Evolutionary conservation across 2,329 filamentous ascomycete species (phyloP), one percentile per base, ranked within the genome.

Genomic region (Salinomyces thailandicus): DNA sequence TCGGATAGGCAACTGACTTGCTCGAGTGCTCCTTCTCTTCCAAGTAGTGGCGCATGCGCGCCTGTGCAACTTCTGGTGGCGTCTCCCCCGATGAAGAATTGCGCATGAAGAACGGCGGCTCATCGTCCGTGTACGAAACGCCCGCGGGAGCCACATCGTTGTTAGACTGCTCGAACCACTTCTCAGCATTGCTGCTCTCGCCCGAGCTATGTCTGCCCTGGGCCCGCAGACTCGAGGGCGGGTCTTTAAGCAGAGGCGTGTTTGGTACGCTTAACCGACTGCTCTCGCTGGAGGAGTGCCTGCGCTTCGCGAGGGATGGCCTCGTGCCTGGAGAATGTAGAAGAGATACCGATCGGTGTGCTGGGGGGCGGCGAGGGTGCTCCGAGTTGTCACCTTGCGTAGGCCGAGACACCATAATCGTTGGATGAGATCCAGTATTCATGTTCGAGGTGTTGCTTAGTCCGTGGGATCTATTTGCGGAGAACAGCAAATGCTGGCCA

Each of bases 141-240:
- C 55, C 54, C 33, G 60, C 60, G 13, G 49, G 49, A 2, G 11
- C 8, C 11, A 64, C 62, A 19, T 66, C 60, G 49, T 68, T 67
- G 56, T 72, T 72, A 24, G 62, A 66, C 28, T 59, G 62, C 31
- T 71, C 65, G 35, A 71, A 72, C 68, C 68, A 72, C 31, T 61
- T 62, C 14, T 67, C 66, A 2, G 64, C 66, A 43, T 69, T 68
- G 46, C 67, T 69, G 51, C 66, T 69, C 50, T 69, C 67, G 12
- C 64, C 64, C 1, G 67, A 69, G 41, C 63, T 67, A 37, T 59
- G 47, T 45, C 62, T 62, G 3, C 45, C 48, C 43, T 42, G 49
- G 5, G 62, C 57, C 15, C 59, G 61, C 20, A 59, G 43, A 37
- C 58, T 64, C 14, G 62, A 66, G 0, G 62, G 61, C 6, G 63